Percentiles rank a stretch among this genome's conserved stretches.
These are phyloP conservation scores for Fusarium foetens DNA, from an alignment of 2,329 filamentous ascomycete genomes.

Conservation along the genomic window DNA sequence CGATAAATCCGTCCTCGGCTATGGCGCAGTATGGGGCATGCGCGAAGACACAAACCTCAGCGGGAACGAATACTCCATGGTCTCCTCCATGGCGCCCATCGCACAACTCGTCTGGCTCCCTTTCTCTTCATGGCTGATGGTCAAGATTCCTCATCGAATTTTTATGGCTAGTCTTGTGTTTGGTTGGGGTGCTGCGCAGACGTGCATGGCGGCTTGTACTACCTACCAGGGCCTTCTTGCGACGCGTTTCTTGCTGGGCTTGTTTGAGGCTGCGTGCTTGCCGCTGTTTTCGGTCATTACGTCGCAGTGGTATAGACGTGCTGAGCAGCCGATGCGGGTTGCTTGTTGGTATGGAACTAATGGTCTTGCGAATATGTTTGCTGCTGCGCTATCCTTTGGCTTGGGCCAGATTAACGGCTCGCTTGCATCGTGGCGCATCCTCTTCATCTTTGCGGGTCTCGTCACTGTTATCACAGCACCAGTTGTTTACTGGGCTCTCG, in stretches of 20 bases:
- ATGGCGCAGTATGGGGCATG: constrained; percentile 66
- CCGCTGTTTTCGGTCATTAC: constrained; percentile 60
- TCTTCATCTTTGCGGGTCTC: constrained; percentile 71
- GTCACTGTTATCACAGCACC: constrained; percentile 68
- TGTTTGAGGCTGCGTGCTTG: constrained; percentile 63
- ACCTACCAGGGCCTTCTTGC: constrained; percentile 60
- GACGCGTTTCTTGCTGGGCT: constrained; percentile 59
- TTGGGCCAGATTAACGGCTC: constrained; percentile 61
- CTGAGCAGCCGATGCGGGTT: constrained; percentile 70
- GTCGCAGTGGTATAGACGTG: constrained; percentile 58
- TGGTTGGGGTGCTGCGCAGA: constrained; percentile 57
- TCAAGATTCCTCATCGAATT: constrained; percentile 68
- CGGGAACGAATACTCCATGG: constrained; percentile 65
- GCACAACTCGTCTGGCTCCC: constrained; percentile 71
- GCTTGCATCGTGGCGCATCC: constrained; percentile 55
- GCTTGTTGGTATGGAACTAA: constrained; percentile 75
- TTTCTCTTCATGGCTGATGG: constrained; percentile 68
- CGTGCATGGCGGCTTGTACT: constrained; percentile 58
- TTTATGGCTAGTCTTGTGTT: constrained; percentile 63
- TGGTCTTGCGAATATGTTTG: constrained; percentile 66
- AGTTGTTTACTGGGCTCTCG: constrained; percentile 68
- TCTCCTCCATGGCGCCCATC: constrained; percentile 67
- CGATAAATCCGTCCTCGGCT: constrained; percentile 68
- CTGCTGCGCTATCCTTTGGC: constrained; percentile 65
- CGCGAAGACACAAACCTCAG: constrained; percentile 60